These are phyloP conservation scores for Saccharomyces hybrid DNA, from an alignment of 1,139 yeast genomes.

Conservation along the genomic window DNA sequence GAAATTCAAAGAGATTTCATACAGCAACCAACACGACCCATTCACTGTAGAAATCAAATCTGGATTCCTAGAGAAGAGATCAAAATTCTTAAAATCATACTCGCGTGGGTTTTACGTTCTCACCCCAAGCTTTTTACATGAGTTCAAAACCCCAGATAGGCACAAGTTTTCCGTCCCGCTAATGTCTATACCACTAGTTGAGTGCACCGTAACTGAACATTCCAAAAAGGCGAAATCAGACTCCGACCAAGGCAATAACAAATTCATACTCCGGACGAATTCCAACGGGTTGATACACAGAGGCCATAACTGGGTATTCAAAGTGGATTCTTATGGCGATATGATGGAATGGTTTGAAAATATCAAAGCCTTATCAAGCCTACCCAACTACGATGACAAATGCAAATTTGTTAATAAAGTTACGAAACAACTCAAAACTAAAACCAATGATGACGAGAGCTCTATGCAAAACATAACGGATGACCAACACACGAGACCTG, in stretches of 20 bases:
- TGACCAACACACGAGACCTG: neutral
- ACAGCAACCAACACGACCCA: slow-evolving; percentile 64
- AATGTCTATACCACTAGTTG: slow-evolving; percentile 75
- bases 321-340: slow-evolving; percentile 68
- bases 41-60: slow-evolving; percentile 65
- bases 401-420: slow-evolving; percentile 18
- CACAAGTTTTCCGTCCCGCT: slow-evolving; percentile 77
- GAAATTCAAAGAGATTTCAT: slow-evolving; percentile 52
- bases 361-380: slow-evolving; percentile 48
- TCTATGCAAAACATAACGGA: neutral
- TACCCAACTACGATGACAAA: slow-evolving; percentile 23
- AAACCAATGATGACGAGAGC: neutral
- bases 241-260: slow-evolving; percentile 36
- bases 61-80: slow-evolving; percentile 81
- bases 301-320: slow-evolving; percentile 89
- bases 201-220: slow-evolving; percentile 77
- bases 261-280: slow-evolving; percentile 4
- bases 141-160: slow-evolving; percentile 77
- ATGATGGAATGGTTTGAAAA: slow-evolving; percentile 86
- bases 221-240: slow-evolving; percentile 57
- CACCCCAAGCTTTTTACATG: slow-evolving; percentile 84
- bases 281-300: slow-evolving; percentile 55
- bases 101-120: slow-evolving; percentile 87
- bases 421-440: neutral
- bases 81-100: slow-evolving; percentile 84